A percentile compares a stretch with the other conserved stretches of the same genome.
Evolutionary conservation across 192 early-diverging fungal genomes (phyloP).

Genomic region (Entomortierella beljakovae): DNA sequence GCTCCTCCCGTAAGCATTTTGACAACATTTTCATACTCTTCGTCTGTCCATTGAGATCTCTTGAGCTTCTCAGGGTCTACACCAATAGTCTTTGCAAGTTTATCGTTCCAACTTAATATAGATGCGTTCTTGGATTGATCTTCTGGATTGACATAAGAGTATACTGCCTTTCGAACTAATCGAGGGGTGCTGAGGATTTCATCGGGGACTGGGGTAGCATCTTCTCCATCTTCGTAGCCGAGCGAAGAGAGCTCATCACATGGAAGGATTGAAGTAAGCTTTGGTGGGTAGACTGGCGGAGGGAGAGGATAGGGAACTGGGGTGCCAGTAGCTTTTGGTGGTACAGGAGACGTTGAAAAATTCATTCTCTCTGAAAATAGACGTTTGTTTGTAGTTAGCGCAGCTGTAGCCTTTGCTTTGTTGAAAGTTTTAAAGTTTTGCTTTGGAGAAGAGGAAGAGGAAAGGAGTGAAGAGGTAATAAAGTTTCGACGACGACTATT

Average conservation of each 20-base stretch:
- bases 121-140: constrained; percentile 40
- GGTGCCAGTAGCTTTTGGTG: background rate
- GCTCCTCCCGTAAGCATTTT: constrained; percentile 23
- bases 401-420: too few relatives aligned
- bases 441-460: background rate
- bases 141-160: constrained; percentile 58
- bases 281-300: constrained; percentile 24
- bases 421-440: too few relatives aligned
- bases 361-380: background rate
- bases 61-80: constrained; percentile 40
- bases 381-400: too few relatives aligned
- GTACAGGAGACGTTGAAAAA: constrained; percentile 3
- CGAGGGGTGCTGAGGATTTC: constrained; percentile 40
- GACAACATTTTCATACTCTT: constrained; percentile 49
- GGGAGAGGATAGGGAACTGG: constrained; percentile 31
- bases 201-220: constrained; percentile 21
- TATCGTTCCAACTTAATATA: constrained; percentile 38
- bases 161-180: constrained; percentile 58
- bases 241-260: constrained; percentile 44
- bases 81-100: constrained; percentile 23
- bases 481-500: too few relatives aligned
- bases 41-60: constrained; percentile 35
- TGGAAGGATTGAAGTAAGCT: constrained; percentile 51
- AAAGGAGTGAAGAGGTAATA: constrained; percentile 2
- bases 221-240: constrained; percentile 29